A percentile compares a stretch with the other conserved stretches of the same genome.
Conservation (phyloP, 1,284 basidiomycete genomes). For the Cystobasidium sp. region DNA sequence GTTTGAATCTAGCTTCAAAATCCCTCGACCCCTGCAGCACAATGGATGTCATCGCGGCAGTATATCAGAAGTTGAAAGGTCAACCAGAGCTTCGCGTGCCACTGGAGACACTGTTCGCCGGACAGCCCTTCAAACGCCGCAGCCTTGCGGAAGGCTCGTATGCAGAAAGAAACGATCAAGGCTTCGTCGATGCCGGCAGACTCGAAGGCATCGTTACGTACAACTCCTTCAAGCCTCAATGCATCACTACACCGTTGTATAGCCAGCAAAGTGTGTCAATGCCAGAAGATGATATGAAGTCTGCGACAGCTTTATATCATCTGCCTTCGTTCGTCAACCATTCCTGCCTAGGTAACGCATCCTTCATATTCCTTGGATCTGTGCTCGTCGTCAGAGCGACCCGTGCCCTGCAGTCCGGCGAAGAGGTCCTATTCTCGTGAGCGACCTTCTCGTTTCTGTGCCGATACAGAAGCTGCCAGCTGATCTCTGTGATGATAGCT, state of each 20-base stretch:
- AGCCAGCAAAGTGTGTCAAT: not conserved
- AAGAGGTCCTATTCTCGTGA: conserved; percentile 48
- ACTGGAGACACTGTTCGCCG: conserved; percentile 6
- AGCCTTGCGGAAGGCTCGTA: too few species aligned
- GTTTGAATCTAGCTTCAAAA: conserved; percentile 45
- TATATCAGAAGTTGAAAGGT: conserved; percentile 33
- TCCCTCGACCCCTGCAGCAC: conserved; percentile 42
- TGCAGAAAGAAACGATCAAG: not conserved
- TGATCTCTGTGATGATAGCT: conserved; percentile 5
- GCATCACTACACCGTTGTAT: conserved; percentile 29
- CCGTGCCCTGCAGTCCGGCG: conserved; percentile 50
- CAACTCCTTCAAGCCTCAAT: conserved; percentile 49
- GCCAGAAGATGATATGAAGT: too few species aligned
- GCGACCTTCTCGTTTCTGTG: not conserved
- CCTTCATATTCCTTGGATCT: conserved; percentile 53
- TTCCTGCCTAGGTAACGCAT: conserved; percentile 52
- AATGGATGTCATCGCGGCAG: conserved; percentile 8
- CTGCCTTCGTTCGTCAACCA: conserved; percentile 49
- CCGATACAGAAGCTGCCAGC: not conserved
- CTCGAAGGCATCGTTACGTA: conserved; percentile 47
- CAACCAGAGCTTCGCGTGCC: not conserved
- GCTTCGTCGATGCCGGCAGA: conserved; percentile 37
- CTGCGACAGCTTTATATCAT: conserved; percentile 47
- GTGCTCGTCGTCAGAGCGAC: conserved; percentile 49
- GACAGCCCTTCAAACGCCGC: not conserved